These are phyloP conservation scores for Candolleomyces efflorescens DNA, from an alignment of 768 basidiomycete genomes.

Conservation along the genomic window DNA sequence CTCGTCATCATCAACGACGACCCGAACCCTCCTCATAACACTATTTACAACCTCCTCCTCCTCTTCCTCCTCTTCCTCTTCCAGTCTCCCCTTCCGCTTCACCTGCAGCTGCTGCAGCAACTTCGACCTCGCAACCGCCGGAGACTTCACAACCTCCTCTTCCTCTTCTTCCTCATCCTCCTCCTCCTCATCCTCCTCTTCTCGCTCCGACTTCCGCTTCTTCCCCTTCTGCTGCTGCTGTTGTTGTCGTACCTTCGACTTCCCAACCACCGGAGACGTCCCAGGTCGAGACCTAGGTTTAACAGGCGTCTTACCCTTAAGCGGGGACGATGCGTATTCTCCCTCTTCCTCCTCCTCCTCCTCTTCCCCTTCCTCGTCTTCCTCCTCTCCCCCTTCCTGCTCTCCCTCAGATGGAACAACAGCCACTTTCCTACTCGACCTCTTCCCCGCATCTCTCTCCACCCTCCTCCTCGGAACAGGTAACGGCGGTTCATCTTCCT, in stretches of 20 bases:
- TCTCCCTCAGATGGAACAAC: no score
- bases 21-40: constrained; percentile 17
- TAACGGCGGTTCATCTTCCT: constrained; percentile 8
- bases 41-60: constrained; percentile 14
- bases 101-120: not conserved
- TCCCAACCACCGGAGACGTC: no score
- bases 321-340: not conserved
- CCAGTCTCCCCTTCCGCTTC: no score
- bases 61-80: no score
- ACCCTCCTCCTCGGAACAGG: constrained; percentile 18
- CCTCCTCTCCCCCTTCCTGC: not conserved
- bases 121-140: not conserved
- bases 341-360: constrained; percentile 13
- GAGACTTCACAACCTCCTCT: constrained; percentile 3
- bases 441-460: no score
- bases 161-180: constrained; percentile 6
- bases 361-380: constrained; percentile 7
- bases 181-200: constrained; percentile 8
- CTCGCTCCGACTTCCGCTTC: not conserved
- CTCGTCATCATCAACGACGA: constrained; percentile 3
- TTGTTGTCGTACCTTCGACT: not conserved
- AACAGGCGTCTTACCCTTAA: not conserved
- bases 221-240: constrained; percentile 5
- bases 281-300: no score
- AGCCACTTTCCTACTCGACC: no score